Conservation (phyloP, 2,329 filamentous ascomycete genomes). For the Cercospora sp. region DNA sequence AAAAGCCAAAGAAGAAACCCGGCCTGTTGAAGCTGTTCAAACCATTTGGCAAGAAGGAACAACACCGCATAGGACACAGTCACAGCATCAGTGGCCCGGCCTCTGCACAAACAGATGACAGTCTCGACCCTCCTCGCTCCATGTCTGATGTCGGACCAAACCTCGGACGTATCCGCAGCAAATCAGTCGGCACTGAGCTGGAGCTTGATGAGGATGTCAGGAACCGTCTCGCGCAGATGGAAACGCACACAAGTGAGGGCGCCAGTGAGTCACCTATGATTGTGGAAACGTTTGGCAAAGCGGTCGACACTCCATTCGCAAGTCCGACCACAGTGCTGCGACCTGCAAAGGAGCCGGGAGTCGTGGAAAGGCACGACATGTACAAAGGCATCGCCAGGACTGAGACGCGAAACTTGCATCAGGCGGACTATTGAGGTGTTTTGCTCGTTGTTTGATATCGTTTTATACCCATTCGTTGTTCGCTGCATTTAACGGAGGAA, state of each 20-base stretch:
- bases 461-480: slow-evolving; percentile 5
- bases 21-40: slow-evolving; percentile 33
- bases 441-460: neutral
- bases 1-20: slow-evolving; percentile 31
- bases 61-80: slow-evolving; percentile 11
- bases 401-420: slow-evolving; percentile 43
- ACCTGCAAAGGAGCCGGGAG: slow-evolving; percentile 37
- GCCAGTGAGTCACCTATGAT: neutral
- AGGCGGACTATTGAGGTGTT: slow-evolving; percentile 22
- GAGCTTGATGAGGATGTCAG: slow-evolving; percentile 20
- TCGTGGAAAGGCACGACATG: slow-evolving; percentile 47
- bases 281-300: slow-evolving; percentile 13
- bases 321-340: slow-evolving; percentile 24
- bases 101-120: slow-evolving; percentile 18
- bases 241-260: slow-evolving; percentile 19
- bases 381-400: slow-evolving; percentile 38
- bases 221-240: slow-evolving; percentile 24
- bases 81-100: slow-evolving; percentile 18
- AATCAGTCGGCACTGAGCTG: slow-evolving; percentile 25
- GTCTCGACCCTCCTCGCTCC: slow-evolving; percentile 30
- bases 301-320: slow-evolving; percentile 33
- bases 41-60: slow-evolving; percentile 27
- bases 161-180: slow-evolving; percentile 24
- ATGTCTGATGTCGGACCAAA: slow-evolving; percentile 33
- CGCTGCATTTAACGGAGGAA: neutral